Evolutionary conservation across 2,329 filamentous ascomycete genomes (phyloP).

Genomic region (Aspergillus sp.): DNA sequence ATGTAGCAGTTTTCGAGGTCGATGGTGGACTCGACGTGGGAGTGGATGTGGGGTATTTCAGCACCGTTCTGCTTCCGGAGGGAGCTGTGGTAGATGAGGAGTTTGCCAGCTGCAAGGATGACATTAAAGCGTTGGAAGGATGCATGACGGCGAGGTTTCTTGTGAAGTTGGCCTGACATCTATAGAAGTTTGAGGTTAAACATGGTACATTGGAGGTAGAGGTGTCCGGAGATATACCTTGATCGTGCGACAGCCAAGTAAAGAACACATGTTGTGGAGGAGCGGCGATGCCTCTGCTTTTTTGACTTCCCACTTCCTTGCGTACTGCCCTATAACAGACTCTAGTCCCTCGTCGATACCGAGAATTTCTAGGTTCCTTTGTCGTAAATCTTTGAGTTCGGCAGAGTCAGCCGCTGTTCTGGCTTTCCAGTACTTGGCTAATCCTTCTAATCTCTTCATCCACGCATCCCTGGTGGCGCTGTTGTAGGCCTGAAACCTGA

Average conservation of each 20-base stretch:
- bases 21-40: constrained; percentile 59
- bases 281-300: constrained; percentile 62
- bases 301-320: constrained; percentile 67
- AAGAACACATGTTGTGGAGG: constrained; percentile 68
- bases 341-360: constrained; percentile 67
- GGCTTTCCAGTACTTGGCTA: constrained; percentile 63
- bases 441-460: constrained; percentile 56
- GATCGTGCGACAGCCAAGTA: constrained; percentile 62
- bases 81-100: constrained; percentile 63
- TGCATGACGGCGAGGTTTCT: constrained; percentile 62
- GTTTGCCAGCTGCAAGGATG: constrained; percentile 59
- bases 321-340: constrained; percentile 65
- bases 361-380: constrained; percentile 58
- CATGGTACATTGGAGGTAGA: background rate
- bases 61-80: constrained; percentile 56
- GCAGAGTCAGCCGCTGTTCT: constrained; percentile 57
- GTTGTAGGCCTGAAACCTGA: constrained; percentile 62
- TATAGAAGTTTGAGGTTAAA: constrained; percentile 17
- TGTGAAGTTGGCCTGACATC: constrained; percentile 62
- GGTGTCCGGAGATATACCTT: constrained; percentile 33
- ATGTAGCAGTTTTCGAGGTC: constrained; percentile 65
- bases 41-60: constrained; percentile 60
- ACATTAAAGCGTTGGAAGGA: constrained; percentile 63
- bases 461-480: constrained; percentile 59
- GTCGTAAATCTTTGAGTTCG: constrained; percentile 57